Percentiles rank a stretch among this genome's conserved stretches.
These are phyloP conservation scores for Leccinum olivaceopallidum DNA, from an alignment of 768 basidiomycete species.

Conservation along the genomic window DNA sequence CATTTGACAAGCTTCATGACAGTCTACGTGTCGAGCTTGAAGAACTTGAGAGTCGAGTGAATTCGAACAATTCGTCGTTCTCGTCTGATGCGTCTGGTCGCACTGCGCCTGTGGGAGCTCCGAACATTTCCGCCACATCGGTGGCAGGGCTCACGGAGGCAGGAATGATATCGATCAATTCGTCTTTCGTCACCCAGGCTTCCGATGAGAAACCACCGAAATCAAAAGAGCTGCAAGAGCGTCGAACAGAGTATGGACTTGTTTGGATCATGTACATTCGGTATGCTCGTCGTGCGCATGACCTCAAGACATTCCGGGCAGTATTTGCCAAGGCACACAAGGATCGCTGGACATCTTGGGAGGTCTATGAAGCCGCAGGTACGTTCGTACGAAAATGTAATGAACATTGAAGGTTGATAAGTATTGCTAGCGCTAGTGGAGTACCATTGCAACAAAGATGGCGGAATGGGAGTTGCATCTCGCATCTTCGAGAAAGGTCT, in stretches of 20 bases:
- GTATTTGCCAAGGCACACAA: conserved; percentile 84
- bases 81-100: conserved; percentile 36
- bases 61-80: conserved; percentile 39
- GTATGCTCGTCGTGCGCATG: conserved; percentile 86
- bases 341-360: conserved; percentile 80
- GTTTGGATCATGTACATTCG: conserved; percentile 93
- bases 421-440: conserved; percentile 78
- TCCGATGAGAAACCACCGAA: conserved; percentile 56
- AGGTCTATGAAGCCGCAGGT: conserved; percentile 94
- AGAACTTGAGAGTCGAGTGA: conserved; percentile 47
- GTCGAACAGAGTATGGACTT: conserved; percentile 70
- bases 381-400: conserved; percentile 4
- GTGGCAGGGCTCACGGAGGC: conserved; percentile 25
- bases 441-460: conserved; percentile 84
- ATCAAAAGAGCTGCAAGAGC: conserved; percentile 51
- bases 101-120: conserved; percentile 25
- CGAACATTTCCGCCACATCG: conserved; percentile 14
- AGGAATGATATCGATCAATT: conserved; percentile 39
- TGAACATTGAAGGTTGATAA: conserved; percentile 6
- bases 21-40: conserved; percentile 67
- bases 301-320: conserved; percentile 72
- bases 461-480: conserved; percentile 69
- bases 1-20: conserved; percentile 73
- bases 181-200: conserved; percentile 50
- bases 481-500: conserved; percentile 94